Evolutionary conservation across 805 yeast genomes (phyloP).

Genomic region (Candida sithepensis): DNA sequence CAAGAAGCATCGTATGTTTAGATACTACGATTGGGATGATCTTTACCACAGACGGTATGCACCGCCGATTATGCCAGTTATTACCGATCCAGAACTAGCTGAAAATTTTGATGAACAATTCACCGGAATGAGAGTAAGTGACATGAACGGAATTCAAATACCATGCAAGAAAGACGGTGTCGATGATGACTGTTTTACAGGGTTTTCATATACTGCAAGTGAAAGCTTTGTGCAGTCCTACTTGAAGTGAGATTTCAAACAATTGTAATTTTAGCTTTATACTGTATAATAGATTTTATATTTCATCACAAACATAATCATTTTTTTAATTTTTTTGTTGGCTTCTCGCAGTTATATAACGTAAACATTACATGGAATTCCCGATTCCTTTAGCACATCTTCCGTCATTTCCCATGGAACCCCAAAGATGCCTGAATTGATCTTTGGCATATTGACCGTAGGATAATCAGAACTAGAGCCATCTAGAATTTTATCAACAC

Average conservation of each 20-base stretch:
- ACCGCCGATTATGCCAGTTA: slow-evolving; percentile 76
- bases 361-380: slow-evolving; percentile 43
- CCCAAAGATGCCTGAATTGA: slow-evolving; percentile 75
- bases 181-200: slow-evolving; percentile 31
- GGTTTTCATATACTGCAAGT: slow-evolving; percentile 44
- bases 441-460: slow-evolving; percentile 61
- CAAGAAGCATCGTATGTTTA: slow-evolving; percentile 65
- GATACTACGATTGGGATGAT: slow-evolving; percentile 64
- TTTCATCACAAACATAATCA: neutral
- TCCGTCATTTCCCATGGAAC: slow-evolving; percentile 80
- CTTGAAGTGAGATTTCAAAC: slow-evolving; percentile 1
- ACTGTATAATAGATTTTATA: neutral
- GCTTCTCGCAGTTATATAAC: slow-evolving; percentile 32
- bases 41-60: slow-evolving; percentile 44
- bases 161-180: neutral
- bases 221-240: slow-evolving; percentile 33
- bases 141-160: slow-evolving; percentile 9
- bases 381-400: slow-evolving; percentile 36
- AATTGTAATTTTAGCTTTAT: neutral
- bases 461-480: neutral
- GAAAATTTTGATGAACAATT: slow-evolving; percentile 78
- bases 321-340: neutral
- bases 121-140: slow-evolving; percentile 50
- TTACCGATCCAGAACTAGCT: slow-evolving; percentile 69
- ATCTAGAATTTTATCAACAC: neutral